These are phyloP conservation scores for Neurospora sp. DNA, from an alignment of 495 filamentous ascomycete genomes.

Conservation along the genomic window DNA sequence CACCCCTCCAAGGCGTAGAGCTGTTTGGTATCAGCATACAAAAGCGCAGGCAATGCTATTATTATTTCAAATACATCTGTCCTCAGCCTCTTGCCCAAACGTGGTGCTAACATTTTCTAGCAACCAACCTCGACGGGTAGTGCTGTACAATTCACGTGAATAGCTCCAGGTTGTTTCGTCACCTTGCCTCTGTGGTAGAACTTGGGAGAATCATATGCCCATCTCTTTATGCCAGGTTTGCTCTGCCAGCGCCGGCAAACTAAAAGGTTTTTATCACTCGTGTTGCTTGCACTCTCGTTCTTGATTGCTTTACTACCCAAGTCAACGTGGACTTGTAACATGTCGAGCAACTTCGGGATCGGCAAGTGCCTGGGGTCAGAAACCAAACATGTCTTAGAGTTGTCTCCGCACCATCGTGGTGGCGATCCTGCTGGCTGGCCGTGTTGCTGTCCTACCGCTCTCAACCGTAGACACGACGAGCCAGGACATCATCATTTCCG, in stretches of 20 bases:
- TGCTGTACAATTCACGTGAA: not conserved
- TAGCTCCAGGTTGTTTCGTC: not conserved
- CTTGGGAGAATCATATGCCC: not conserved
- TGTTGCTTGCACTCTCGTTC: not conserved
- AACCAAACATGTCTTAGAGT: slow-evolving; percentile 6
- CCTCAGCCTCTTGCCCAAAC: not conserved
- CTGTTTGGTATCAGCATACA: not conserved
- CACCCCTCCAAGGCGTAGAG: too few relatives aligned
- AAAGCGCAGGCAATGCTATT: not conserved
- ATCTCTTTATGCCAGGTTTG: not conserved
- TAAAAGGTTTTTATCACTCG: not conserved
- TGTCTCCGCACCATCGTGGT: slow-evolving; percentile 8
- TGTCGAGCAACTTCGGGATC: not conserved
- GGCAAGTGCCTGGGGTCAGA: not conserved
- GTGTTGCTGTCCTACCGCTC: not conserved
- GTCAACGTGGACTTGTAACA: not conserved
- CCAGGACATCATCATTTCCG: too few relatives aligned
- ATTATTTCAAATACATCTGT: not conserved
- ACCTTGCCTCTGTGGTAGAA: not conserved
- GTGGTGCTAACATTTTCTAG: not conserved
- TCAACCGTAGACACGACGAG: too few relatives aligned
- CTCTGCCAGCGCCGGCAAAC: not conserved
- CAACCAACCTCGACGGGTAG: not conserved
- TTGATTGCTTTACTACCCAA: not conserved
- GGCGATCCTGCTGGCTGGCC: slow-evolving; percentile 5